phyloP scores from a whole-genome alignment of 495 filamentous ascomycete species.

The Tuber magnatum region DNA sequence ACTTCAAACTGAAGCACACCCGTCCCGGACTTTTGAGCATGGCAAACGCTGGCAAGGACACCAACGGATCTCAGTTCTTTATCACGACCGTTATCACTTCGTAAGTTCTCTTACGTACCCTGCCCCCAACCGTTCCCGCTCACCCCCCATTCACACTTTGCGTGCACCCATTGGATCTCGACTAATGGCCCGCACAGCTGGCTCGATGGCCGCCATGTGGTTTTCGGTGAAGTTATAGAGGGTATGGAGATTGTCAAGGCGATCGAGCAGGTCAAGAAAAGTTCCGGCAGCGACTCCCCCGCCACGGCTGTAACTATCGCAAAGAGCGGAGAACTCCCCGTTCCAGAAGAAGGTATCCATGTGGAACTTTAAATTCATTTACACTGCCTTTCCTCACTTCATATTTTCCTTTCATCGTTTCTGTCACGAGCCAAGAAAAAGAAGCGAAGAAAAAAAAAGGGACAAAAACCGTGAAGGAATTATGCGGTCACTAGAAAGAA shows the following conservation, averaged over 20 bases:
- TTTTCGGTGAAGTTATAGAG: constrained; percentile 86
- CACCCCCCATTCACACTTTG: not conserved
- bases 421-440: constrained; percentile 21
- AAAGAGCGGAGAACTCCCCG: constrained; percentile 86
- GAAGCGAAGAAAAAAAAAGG: not conserved
- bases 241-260: constrained; percentile 82
- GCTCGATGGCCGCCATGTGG: constrained; percentile 83
- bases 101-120: constrained; percentile 47
- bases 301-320: constrained; percentile 69
- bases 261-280: constrained; percentile 75
- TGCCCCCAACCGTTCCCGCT: not conserved
- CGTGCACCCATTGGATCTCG: not conserved
- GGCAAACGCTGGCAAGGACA: constrained; percentile 96
- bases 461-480: not conserved
- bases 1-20: constrained; percentile 43
- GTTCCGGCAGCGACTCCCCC: constrained; percentile 62
- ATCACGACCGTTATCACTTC: constrained; percentile 78
- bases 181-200: constrained; percentile 51
- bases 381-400: constrained; percentile 32
- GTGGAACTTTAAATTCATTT: constrained; percentile 70
- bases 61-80: constrained; percentile 99
- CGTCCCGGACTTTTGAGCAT: constrained; percentile 64
- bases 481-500: not conserved
- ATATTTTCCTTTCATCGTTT: constrained; percentile 34
- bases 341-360: constrained; percentile 95